Evolutionary conservation across 768 basidiomycete species (phyloP), one percentile per base, ranked within the genome.

Genomic region (Gloeophyllum trabeum): DNA sequence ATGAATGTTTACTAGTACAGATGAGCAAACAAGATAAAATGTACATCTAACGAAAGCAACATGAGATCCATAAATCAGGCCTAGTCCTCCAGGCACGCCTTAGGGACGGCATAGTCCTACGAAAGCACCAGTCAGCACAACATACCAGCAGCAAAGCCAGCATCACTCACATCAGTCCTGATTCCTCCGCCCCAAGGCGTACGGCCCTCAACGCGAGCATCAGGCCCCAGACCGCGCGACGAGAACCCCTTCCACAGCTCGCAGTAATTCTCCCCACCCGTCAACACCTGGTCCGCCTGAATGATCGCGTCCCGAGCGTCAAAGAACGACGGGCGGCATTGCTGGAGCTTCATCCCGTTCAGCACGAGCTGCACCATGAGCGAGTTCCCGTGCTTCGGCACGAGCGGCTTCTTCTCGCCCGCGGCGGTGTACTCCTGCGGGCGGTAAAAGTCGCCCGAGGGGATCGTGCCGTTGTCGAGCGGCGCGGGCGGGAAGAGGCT

Each of bases 161-260:
- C 7, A n/a, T 1, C 21, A 51, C 63, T 48, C 53, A 71, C 85
- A 50, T 90, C 75, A 14, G 69, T 70, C 47, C 92, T 73, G 41
- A 87, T 63, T 45, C 91, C 92, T 73, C 90, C 89, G 53, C 92
- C 92, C 92, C 92, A 96, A 14, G 90, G 91, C 5, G 87, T 88
- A 45, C 72, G 65, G 40, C 87, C 83, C 23, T 73, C 64, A 30
- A 97, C 75, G 13, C 49, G 62, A 3, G 94, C 87, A 51, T 91
- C 80, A 7, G 65, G 55, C 3, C 93, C 93, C 37, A 98, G 61
- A 1, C 94, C 94, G 25, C 88, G 71, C 50, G 72, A 62, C 4
- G 87, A 72, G 57, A 97, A 99, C 34, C 77, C 88, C 44, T 70
- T 63, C 92, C 91, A 97, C 48, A 99, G 61, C 12, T 69, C 67